Evolutionary conservation across 2,329 filamentous ascomycete species (phyloP).

Genomic region (Metarhizium sp.): DNA sequence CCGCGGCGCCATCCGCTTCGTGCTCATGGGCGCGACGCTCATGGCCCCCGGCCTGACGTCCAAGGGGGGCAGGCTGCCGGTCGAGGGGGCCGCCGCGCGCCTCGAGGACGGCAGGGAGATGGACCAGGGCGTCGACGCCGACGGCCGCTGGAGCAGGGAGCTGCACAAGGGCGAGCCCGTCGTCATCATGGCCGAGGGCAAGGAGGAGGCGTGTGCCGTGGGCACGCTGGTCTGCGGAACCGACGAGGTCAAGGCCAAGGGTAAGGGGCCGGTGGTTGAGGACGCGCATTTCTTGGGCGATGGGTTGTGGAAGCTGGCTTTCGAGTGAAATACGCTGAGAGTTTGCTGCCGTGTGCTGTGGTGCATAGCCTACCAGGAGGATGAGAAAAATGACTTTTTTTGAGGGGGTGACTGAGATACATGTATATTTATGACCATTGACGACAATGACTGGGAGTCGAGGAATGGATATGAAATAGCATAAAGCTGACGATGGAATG

Average conservation of each 20-base stretch:
- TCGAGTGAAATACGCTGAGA: slow-evolving; percentile 27
- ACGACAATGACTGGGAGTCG: too few relatives aligned
- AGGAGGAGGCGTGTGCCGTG: slow-evolving; percentile 82
- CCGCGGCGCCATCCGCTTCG: slow-evolving; percentile 92
- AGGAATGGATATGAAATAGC: too few relatives aligned
- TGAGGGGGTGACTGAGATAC: too few relatives aligned
- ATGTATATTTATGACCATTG: too few relatives aligned
- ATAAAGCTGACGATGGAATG: too few relatives aligned
- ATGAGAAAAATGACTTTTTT: too few relatives aligned
- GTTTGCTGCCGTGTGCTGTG: too few relatives aligned
- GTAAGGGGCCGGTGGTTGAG: slow-evolving; percentile 90
- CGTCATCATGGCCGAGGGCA: slow-evolving; percentile 85
- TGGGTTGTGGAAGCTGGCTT: slow-evolving; percentile 71
- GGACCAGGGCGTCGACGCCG: slow-evolving; percentile 32
- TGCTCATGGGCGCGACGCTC: slow-evolving; percentile 82
- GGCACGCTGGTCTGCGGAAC: slow-evolving; percentile 78
- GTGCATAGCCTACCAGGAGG: too few relatives aligned
- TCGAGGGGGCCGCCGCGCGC: slow-evolving; percentile 27
- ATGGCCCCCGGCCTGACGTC: slow-evolving; percentile 94
- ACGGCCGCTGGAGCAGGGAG: slow-evolving; percentile 54
- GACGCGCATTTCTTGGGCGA: slow-evolving; percentile 90
- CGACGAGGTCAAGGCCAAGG: slow-evolving; percentile 85
- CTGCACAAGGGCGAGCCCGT: slow-evolving; percentile 75
- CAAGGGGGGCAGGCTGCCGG: slow-evolving; percentile 68
- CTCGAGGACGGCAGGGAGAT: slow-evolving; percentile 32